Evolutionary conservation across 2,329 filamentous ascomycete genomes (phyloP), one percentile per base, ranked within the genome.

Genomic region (Aspergillus tubingensis): DNA sequence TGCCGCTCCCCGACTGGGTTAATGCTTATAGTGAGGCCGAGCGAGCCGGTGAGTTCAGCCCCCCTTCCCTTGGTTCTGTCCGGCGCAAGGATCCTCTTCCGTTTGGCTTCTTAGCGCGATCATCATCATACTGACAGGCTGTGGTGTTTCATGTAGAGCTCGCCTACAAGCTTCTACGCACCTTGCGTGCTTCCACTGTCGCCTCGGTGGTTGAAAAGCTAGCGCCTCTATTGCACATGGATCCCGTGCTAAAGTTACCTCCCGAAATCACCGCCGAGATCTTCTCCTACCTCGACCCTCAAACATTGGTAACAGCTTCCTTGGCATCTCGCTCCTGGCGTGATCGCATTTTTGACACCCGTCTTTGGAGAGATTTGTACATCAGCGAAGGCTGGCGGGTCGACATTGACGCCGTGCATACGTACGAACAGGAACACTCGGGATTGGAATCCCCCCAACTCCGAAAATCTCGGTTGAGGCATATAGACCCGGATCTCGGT

Each of bases 211-310:
- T 96, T 50, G 86, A 93, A 57, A 86, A 89, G 64, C 80, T 96
- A 17, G 90, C 88, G 63, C 91, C 92, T 3, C 85, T 93, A 55
- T 87, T 98, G 2, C 93, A 97, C 76, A 94, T 97, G 78, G 91
- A 99, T 77, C 96, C 96, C 57, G 87, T 96, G 44, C 82, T 86
- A 65, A 88, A 91, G 69, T 85, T 99, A 0, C 95, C 95, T 0
- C 87, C 91, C 25, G 95, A 99, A 75, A 90, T 99, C 69, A 96
- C 92, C 62, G 88, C 95, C 48, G 90, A 96, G 70, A 89, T 98
- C 48, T 88, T 99, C 47, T 88, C 90, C 15, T 95, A 92, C 71
- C 87, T 99, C 53, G 90, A 93, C 57, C 90, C 92, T 0, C 75
- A 87, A 27, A 95, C 92, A 0, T 82, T 99, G 41, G 83, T 98